Evolutionary conservation across 2,329 filamentous ascomycete genomes (phyloP), one percentile per base, ranked within the genome.

Genomic region (Berkeleyomyces basicola): DNA sequence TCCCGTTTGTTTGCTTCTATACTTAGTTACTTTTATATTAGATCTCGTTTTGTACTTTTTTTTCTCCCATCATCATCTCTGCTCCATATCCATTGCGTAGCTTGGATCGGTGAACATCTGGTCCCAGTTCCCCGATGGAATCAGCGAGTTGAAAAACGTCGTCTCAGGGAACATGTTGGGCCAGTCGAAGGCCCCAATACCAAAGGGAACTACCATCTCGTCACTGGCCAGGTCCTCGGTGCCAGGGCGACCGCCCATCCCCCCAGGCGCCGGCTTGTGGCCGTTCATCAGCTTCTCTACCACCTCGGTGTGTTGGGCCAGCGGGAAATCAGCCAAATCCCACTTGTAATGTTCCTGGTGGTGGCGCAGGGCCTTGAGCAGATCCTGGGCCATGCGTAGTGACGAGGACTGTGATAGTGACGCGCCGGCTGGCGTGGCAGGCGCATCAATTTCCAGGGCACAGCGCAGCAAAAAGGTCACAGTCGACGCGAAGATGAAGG

Each of bases 321-420:
- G 68, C 64, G 78, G 80, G 3, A 78, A 72, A 58, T 80, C 77
- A 0, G 73, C 78, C 0, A 81, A 68, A 64, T 81, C 78, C 79
- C 79, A 81, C 0, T 67, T 70, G 51, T 69, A 70, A 4, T 70
- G 68, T 16, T 74, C 70, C 1, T 72, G 73, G 53, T 79, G 76
- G 0, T 66, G 65, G 10, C 70, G 71, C 11, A 81, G 69, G 1
- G 72, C 68, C 2, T 66, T 65, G 2, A 79, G 68, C 9, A 80
- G 70, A 23, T 75, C 73, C 4, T 69, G 71, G 0, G 77, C 76
- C 61, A 78, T 72, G n/a, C 70, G 69, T 7, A 79, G 68, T 0
- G 76, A 75, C 5, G 67, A 68, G 57, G 73, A 74, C 46, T 73
- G 70, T 2, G 70, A 70, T 0, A 77, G 70, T 11, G 63, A 64